Conservation (phyloP, 1,139 yeast genomes). For the Taiozyma sp. region DNA sequence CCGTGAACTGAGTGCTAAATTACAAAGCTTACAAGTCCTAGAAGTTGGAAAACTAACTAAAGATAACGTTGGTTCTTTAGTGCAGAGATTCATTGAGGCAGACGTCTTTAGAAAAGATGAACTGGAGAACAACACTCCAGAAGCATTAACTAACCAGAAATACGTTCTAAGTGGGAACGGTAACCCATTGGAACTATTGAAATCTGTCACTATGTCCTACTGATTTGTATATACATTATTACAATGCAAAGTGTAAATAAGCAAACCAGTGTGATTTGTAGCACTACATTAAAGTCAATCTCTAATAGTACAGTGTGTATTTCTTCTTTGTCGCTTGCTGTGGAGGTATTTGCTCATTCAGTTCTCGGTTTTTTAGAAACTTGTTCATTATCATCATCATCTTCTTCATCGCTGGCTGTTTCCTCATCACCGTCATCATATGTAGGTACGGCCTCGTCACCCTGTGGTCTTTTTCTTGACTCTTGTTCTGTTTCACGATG, state of each 20-base stretch:
- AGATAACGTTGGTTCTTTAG: conserved; percentile 48
- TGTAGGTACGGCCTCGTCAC: conserved; percentile 2
- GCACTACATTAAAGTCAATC: background rate
- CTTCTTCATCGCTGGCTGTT: conserved; percentile 25
- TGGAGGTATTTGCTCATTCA: conserved; percentile 1
- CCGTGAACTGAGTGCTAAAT: conserved; percentile 42
- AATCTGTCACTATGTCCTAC: conserved; percentile 33
- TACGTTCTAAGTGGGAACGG: conserved; percentile 73
- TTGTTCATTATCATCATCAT: conserved; percentile 25
- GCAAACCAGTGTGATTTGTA: background rate
- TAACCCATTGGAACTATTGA: conserved; percentile 66
- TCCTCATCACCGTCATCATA: conserved; percentile 21
- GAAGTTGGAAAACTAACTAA: conserved; percentile 47
- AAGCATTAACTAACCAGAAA: conserved; percentile 42
- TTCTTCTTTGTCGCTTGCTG: background rate
- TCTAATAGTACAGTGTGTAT: background rate
- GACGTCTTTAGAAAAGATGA: conserved; percentile 49
- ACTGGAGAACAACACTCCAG: conserved; percentile 25
- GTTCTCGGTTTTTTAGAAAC: conserved; percentile 14
- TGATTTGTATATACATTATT: conserved; percentile 8
- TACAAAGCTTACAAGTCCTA: conserved; percentile 42
- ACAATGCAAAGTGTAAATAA: background rate
- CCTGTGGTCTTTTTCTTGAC: conserved; percentile 3
- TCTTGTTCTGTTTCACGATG: conserved; percentile 5
- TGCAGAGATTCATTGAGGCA: conserved; percentile 51